phyloP scores from a whole-genome alignment of 257 asterid species.

The Fraxinus quadrangulata region DNA sequence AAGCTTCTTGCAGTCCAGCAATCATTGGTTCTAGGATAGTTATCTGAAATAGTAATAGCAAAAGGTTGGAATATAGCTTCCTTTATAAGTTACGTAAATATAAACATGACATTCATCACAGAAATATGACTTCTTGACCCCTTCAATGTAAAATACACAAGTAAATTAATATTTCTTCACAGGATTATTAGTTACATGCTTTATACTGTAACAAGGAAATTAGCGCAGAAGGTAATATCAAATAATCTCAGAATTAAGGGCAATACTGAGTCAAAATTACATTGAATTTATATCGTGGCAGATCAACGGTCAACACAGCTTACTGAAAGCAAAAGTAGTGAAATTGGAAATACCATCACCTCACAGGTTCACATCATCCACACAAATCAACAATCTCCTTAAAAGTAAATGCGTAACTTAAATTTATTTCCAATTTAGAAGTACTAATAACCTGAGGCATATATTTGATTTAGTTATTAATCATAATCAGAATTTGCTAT shows the following conservation, averaged over 20 bases:
- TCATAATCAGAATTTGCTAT: neutral
- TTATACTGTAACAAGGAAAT: constrained; percentile 3
- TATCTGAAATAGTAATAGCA: constrained; percentile 51
- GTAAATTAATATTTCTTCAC: neutral
- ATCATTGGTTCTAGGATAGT: constrained; percentile 86
- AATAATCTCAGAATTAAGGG: neutral
- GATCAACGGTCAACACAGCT: neutral
- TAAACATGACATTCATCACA: neutral
- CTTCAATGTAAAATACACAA: neutral
- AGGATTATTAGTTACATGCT: neutral
- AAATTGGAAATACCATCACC: neutral
- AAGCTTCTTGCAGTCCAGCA: constrained; percentile 80
- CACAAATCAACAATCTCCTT: neutral
- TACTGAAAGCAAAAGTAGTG: neutral
- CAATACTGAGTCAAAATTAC: neutral
- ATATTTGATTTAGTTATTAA: neutral
- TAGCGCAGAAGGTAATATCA: neutral
- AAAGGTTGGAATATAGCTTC: constrained; percentile 15
- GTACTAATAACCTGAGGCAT: neutral
- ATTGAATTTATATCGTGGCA: neutral
- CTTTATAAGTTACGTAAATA: constrained; percentile 20
- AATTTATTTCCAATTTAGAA: neutral
- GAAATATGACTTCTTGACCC: neutral
- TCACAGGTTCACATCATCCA: neutral
- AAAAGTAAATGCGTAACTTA: neutral